A percentile compares a stretch with the other conserved stretches of the same genome.
Conservation (phyloP, 2,329 filamentous ascomycete genomes). For the Trichoderma koningiopsis region DNA sequence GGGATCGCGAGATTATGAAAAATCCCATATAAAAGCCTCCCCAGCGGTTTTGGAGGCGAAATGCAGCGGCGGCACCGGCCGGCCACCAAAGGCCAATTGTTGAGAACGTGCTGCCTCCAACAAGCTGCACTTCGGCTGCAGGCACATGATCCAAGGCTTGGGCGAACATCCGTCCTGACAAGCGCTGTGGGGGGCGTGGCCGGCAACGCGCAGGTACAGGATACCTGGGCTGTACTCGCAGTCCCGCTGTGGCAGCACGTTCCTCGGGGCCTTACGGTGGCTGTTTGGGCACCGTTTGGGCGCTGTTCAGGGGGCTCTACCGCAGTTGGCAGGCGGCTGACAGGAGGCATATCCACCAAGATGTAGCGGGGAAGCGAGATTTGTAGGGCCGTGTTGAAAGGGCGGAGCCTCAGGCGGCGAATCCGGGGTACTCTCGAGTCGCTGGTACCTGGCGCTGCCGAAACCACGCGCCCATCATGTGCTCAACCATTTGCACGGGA, state of each 20-base stretch:
- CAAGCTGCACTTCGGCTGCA: constrained; percentile 15
- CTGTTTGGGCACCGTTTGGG: neutral
- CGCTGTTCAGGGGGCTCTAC: constrained; percentile 1
- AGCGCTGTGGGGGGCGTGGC: constrained; percentile 17
- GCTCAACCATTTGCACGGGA: constrained; percentile 23
- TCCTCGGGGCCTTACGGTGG: neutral
- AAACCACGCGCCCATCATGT: constrained; percentile 24
- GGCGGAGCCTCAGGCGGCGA: constrained; percentile 22
- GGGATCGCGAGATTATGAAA: neutral
- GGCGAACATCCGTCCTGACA: constrained; percentile 21
- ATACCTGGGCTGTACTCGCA: constrained; percentile 11
- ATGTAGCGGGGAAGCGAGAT: neutral
- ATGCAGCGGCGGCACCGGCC: constrained; percentile 2
- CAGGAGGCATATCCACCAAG: neutral
- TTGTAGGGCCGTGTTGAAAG: neutral
- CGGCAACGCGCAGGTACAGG: constrained; percentile 14
- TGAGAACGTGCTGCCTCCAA: constrained; percentile 25
- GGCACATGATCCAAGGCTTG: constrained; percentile 25
- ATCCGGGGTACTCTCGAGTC: constrained; percentile 22
- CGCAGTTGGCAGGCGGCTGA: neutral
- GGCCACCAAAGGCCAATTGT: constrained; percentile 18
- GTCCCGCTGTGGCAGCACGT: neutral
- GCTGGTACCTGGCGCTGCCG: constrained; percentile 9
- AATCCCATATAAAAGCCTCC: neutral
- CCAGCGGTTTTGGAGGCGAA: neutral